These are phyloP conservation scores for Lycium barbarum DNA, from an alignment of 257 asterid species.

Conservation along the genomic window DNA sequence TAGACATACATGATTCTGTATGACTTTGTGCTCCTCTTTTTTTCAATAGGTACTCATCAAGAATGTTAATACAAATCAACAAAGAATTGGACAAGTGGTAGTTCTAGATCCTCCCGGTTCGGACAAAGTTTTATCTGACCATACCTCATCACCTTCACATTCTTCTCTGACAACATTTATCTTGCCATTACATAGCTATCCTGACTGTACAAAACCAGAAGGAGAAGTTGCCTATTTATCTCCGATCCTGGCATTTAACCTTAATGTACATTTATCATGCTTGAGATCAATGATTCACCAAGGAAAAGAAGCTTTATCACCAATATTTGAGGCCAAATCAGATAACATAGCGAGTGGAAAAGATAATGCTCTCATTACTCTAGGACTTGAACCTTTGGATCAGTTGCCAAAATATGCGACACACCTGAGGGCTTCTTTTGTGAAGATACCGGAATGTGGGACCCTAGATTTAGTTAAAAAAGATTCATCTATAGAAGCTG, in stretches of 20 bases:
- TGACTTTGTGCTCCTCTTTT: conserved; percentile 9
- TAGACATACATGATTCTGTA: conserved; percentile 22
- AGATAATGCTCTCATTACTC: conserved; percentile 45
- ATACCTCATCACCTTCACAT: conserved; percentile 36
- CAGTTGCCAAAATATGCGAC: conserved; percentile 81
- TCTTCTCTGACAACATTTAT: conserved; percentile 51
- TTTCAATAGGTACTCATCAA: conserved; percentile 61
- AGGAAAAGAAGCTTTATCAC: conserved; percentile 64
- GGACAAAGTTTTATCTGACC: conserved; percentile 34
- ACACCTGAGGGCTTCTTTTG: conserved; percentile 88
- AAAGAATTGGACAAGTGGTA: conserved; percentile 79
- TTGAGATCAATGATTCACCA: conserved; percentile 67
- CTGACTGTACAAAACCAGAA: conserved; percentile 53
- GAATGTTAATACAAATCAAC: conserved; percentile 60
- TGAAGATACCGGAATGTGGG: conserved; percentile 88
- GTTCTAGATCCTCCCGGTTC: conserved; percentile 78
- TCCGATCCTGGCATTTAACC: conserved; percentile 81
- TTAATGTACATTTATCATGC: conserved; percentile 70
- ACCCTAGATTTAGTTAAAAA: conserved; percentile 74
- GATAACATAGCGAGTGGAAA: conserved; percentile 46
- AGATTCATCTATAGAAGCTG: conserved; percentile 61
- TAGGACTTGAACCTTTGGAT: conserved; percentile 65
- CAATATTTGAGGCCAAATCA: conserved; percentile 58
- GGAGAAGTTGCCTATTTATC: conserved; percentile 76
- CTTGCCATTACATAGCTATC: conserved; percentile 65